Percentiles rank a stretch among this genome's conserved stretches.
These are phyloP conservation scores for Trichosanthes truncata DNA, from an alignment of 306 rosid genomes.

Conservation along the genomic window DNA sequence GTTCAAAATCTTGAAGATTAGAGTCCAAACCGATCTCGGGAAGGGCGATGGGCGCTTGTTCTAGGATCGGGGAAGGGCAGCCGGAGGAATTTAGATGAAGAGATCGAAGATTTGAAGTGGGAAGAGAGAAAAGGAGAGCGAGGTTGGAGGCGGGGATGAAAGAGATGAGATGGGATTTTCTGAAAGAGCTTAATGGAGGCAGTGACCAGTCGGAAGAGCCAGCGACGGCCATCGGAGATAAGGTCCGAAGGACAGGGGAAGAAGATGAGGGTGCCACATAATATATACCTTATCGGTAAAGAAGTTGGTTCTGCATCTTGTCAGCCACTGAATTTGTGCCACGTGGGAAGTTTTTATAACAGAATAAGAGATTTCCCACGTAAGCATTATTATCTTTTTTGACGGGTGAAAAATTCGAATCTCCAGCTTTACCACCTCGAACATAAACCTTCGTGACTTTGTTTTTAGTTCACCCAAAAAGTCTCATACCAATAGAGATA, in stretches of 20 bases:
- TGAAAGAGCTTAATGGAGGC: constrained; percentile 18
- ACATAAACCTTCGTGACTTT: too few species aligned
- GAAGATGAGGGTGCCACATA: background rate
- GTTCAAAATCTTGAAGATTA: background rate
- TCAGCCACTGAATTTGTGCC: background rate
- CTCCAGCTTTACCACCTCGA: too few species aligned
- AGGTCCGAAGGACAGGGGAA: background rate
- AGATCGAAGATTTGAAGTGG: constrained; percentile 10
- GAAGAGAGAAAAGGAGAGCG: background rate
- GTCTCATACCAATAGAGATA: too few species aligned
- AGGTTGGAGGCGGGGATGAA: constrained; percentile 17
- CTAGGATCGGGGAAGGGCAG: constrained; percentile 39
- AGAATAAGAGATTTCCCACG: background rate
- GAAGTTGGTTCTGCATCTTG: background rate
- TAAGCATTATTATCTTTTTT: background rate
- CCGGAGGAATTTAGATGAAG: constrained; percentile 27
- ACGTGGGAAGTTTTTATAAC: background rate
- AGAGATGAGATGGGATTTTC: constrained; percentile 20
- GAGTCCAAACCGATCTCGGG: background rate
- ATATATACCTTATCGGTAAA: background rate
- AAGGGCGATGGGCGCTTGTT: constrained; percentile 25
- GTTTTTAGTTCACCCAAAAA: too few species aligned
- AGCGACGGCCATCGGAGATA: constrained; percentile 39
- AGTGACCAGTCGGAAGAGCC: constrained; percentile 44
- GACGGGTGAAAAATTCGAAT: too few species aligned